Evolutionary conservation across 306 rosid species (phyloP).

Genomic region (Hippophae gyantsensis): DNA sequence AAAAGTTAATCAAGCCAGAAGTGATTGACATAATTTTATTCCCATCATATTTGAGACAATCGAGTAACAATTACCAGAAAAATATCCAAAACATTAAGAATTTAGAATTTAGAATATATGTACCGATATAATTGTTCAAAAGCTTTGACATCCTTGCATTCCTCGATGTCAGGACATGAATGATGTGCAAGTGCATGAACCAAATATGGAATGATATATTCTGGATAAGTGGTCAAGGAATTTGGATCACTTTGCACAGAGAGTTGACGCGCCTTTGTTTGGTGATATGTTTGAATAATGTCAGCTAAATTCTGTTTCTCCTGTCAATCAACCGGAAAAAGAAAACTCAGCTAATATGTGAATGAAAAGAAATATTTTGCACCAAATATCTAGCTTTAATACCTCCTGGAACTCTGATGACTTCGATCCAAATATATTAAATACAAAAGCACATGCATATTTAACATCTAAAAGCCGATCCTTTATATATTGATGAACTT

Average conservation of each 20-base stretch:
- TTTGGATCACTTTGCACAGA: slow-evolving; percentile 57
- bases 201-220: slow-evolving; percentile 67
- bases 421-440: slow-evolving; percentile 48
- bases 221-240: slow-evolving; percentile 66
- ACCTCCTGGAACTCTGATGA: slow-evolving; percentile 72
- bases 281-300: slow-evolving; percentile 85
- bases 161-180: slow-evolving; percentile 78
- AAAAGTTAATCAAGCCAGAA: too few species aligned
- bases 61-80: neutral
- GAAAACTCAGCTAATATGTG: slow-evolving; percentile 16
- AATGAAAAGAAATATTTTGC: slow-evolving; percentile 3
- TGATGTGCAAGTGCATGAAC: slow-evolving; percentile 85
- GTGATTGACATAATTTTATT: too few species aligned
- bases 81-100: neutral
- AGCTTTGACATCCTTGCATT: slow-evolving; percentile 74
- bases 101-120: neutral
- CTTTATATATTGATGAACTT: slow-evolving; percentile 81
- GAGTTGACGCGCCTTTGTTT: slow-evolving; percentile 58
- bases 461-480: slow-evolving; percentile 87
- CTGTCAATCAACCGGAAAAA: slow-evolving; percentile 42
- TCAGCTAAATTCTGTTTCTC: slow-evolving; percentile 72
- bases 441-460: slow-evolving; percentile 76
- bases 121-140: slow-evolving; percentile 77
- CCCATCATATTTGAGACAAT: too few species aligned
- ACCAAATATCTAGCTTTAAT: slow-evolving; percentile 17